Evolutionary conservation across 2,329 filamentous ascomycete genomes (phyloP).

Genomic region (Penicillium sp.): DNA sequence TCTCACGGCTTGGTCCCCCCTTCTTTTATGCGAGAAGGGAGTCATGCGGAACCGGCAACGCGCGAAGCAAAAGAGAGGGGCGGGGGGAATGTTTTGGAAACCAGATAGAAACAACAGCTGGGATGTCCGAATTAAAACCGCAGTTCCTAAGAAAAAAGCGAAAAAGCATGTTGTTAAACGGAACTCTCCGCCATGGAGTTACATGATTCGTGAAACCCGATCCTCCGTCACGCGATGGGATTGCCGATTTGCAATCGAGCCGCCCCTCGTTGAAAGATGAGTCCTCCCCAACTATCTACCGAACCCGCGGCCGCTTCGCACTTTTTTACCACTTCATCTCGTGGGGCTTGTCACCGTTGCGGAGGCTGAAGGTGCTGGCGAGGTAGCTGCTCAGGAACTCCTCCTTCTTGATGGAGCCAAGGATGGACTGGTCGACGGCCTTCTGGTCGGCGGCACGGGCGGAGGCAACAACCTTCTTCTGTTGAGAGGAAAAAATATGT

Average conservation of each 20-base stretch:
- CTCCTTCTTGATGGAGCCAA: constrained; percentile 98
- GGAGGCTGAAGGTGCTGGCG: constrained; percentile 93
- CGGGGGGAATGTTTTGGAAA: constrained; percentile 27
- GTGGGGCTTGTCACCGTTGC: constrained; percentile 99
- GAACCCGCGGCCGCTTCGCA: constrained; percentile 44
- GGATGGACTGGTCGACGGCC: constrained; percentile 93
- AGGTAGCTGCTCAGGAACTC: constrained; percentile 93
- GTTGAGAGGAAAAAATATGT: constrained; percentile 36
- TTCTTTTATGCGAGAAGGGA: constrained; percentile 16
- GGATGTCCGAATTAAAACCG: constrained; percentile 38
- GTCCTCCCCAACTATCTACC: constrained; percentile 46
- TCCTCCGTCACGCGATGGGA: constrained; percentile 35
- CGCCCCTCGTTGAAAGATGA: constrained; percentile 39
- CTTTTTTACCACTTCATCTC: constrained; percentile 95
- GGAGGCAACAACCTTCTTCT: constrained; percentile 97
- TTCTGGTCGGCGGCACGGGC: constrained; percentile 97
- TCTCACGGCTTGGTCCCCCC: constrained; percentile 38
- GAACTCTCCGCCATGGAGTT: constrained; percentile 42
- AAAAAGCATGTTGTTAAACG: constrained; percentile 32
- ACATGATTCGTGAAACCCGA: constrained; percentile 46
- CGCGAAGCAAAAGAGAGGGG: constrained; percentile 24
- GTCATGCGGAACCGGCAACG: constrained; percentile 37
- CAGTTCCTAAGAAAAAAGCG: constrained; percentile 34
- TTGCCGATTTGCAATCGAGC: constrained; percentile 41
- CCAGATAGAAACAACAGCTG: constrained; percentile 30